phyloP scores from a whole-genome alignment of 257 asterid species.

The Nicotiana sylvestris region DNA sequence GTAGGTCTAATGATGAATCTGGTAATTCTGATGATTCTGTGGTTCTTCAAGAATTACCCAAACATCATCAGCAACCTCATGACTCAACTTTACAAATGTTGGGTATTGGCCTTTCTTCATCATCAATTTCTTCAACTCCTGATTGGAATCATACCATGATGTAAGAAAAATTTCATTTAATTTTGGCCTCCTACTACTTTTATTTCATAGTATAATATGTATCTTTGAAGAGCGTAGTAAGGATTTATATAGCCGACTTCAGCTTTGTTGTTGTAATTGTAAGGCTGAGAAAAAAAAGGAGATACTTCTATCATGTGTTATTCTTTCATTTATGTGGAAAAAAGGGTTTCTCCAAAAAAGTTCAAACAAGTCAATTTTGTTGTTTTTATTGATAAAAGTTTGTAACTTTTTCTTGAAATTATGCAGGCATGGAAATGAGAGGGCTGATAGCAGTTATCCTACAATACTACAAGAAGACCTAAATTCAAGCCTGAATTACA shows the following conservation, averaged over 20 bases:
- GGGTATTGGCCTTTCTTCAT: conserved; percentile 20
- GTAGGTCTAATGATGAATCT: conserved; percentile 40
- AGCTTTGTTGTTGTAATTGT: neutral
- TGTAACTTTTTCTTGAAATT: neutral
- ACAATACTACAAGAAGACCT: conserved; percentile 13
- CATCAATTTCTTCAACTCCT: neutral
- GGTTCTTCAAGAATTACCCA: conserved; percentile 32
- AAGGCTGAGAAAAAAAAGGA: neutral
- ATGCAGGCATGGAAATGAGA: conserved; percentile 16
- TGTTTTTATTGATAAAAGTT: neutral
- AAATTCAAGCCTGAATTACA: conserved; percentile 16
- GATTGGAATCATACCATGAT: conserved; percentile 11
- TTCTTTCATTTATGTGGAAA: neutral
- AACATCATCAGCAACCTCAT: neutral
- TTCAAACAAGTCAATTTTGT: neutral
- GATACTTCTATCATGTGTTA: neutral
- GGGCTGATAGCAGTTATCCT: neutral
- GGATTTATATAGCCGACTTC: neutral
- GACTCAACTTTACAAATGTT: conserved; percentile 20
- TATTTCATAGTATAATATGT: neutral
- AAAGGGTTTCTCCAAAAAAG: neutral
- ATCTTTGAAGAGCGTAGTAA: neutral
- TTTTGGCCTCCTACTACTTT: neutral
- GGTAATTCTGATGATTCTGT: conserved; percentile 48
- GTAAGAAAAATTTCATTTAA: neutral